Evolutionary conservation across 2,329 filamentous ascomycete genomes (phyloP).

Genomic region (Fusarium pininemorale): DNA sequence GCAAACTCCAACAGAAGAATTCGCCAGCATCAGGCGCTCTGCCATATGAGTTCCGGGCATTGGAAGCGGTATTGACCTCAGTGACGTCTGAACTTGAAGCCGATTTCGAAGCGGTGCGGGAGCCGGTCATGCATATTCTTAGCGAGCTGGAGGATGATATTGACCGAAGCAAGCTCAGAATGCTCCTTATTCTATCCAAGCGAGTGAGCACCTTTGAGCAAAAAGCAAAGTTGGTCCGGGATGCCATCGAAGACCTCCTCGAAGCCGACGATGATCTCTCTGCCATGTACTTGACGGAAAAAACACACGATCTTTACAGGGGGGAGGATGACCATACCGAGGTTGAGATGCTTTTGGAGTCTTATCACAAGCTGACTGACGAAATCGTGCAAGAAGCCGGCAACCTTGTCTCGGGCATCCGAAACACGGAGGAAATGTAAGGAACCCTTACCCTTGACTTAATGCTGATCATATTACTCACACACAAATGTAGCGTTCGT

Average conservation of each 20-base stretch:
- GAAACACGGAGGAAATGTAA: conserved; percentile 98
- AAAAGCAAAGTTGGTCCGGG: conserved; percentile 91
- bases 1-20: conserved; percentile 86
- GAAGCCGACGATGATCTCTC: conserved; percentile 96
- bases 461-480: conserved; percentile 24
- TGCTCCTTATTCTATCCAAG: conserved; percentile 93
- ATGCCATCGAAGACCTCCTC: conserved; percentile 93
- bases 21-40: conserved; percentile 67
- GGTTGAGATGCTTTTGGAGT: conserved; percentile 95
- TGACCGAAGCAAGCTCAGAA: conserved; percentile 89
- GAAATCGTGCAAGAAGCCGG: conserved; percentile 96
- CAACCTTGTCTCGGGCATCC: conserved; percentile 91
- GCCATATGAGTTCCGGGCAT: conserved; percentile 94
- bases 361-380: conserved; percentile 96
- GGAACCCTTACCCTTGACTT: conserved; percentile 43
- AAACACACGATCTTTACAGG: conserved; percentile 75
- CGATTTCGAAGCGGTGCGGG: conserved; percentile 92
- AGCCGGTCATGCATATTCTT: conserved; percentile 89
- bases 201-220: conserved; percentile 97
- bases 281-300: conserved; percentile 95
- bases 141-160: conserved; percentile 96
- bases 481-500: conserved; percentile 72
- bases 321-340: conserved; percentile 91
- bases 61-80: conserved; percentile 94
- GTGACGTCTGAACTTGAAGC: conserved; percentile 92